Conservation (phyloP, 1,139 yeast genomes). For the Eremothecium sinecaudum region DNA sequence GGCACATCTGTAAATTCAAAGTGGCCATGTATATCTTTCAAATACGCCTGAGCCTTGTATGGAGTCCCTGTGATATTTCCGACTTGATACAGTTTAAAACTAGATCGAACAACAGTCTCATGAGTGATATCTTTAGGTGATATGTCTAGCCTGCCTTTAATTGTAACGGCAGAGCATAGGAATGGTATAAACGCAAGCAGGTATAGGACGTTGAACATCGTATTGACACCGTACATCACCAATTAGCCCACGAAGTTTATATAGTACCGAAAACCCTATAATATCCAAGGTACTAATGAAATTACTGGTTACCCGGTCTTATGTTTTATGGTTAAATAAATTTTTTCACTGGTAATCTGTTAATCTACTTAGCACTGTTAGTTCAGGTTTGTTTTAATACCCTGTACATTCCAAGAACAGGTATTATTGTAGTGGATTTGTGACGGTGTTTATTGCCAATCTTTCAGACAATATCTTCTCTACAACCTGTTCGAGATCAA, state of each 20-base stretch:
- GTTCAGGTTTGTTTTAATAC: slow-evolving; percentile 8
- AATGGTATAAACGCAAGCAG: neutral
- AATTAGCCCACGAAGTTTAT: no score
- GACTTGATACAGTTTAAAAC: slow-evolving; percentile 24
- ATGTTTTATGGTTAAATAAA: no score
- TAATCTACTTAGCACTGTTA: no score
- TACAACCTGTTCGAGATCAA: slow-evolving; percentile 31
- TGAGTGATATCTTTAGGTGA: slow-evolving; percentile 16
- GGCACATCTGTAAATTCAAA: slow-evolving; percentile 26
- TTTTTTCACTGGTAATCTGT: no score
- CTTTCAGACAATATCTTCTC: slow-evolving; percentile 29
- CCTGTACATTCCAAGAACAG: slow-evolving; percentile 31
- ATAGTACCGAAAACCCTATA: no score
- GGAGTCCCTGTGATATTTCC: slow-evolving; percentile 16
- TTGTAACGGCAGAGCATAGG: slow-evolving; percentile 4
- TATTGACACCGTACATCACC: no score
- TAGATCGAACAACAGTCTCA: slow-evolving; percentile 18
- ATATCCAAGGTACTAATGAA: no score
- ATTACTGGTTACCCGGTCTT: no score
- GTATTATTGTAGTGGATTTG: slow-evolving; percentile 33
- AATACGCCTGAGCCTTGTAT: slow-evolving; percentile 12
- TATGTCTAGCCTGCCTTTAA: slow-evolving; percentile 20
- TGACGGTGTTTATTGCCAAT: slow-evolving; percentile 14
- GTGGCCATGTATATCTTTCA: slow-evolving; percentile 20
- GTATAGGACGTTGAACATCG: no score